phyloP scores from a whole-genome alignment of 345 rosid genomes.

The Populus simonii region DNA sequence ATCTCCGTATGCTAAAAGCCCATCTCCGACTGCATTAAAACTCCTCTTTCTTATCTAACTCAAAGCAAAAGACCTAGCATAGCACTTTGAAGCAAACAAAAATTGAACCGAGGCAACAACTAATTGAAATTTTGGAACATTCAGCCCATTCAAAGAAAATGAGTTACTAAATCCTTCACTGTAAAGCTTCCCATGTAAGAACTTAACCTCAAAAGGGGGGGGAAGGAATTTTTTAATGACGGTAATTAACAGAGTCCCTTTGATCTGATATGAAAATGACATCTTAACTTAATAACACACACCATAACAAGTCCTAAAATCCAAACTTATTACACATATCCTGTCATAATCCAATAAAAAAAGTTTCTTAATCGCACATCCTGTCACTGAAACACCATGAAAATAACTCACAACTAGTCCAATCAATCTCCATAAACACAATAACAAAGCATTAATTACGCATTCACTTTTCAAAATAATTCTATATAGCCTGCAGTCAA shows the following conservation, averaged over 20 bases:
- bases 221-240: neutral
- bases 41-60: neutral
- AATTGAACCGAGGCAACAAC: neutral
- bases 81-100: neutral
- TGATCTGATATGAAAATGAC: slow-evolving; percentile 8
- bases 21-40: neutral
- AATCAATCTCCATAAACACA: neutral
- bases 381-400: neutral
- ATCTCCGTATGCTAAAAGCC: neutral
- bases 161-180: neutral
- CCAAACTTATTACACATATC: slow-evolving; percentile 3
- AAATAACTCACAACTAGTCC: neutral
- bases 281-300: neutral
- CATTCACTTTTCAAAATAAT: neutral
- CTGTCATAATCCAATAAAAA: slow-evolving; percentile 6
- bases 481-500: neutral
- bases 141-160: neutral
- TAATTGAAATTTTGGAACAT: neutral
- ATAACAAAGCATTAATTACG: neutral
- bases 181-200: neutral
- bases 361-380: neutral
- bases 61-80: neutral
- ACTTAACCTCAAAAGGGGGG: neutral
- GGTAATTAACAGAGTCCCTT: neutral
- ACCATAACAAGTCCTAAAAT: neutral